Conservation (phyloP, 305 asterid species). For the Fraxinus sp. region DNA sequence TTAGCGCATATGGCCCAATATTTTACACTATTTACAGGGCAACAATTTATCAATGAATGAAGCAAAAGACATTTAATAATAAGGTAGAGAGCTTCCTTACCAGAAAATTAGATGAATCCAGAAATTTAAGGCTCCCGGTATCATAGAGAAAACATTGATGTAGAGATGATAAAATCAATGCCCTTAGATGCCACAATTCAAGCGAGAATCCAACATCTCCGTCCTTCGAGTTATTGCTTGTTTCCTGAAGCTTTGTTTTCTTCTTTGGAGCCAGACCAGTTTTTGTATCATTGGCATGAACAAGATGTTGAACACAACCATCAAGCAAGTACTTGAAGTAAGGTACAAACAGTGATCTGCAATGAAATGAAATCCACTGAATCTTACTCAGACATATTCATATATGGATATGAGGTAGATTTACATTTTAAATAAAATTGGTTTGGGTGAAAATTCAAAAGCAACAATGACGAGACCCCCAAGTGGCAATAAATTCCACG, state of each 20-base stretch:
- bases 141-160: constrained; percentile 83
- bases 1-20: background rate
- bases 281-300: constrained; percentile 35
- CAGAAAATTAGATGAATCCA: constrained; percentile 71
- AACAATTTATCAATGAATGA: background rate
- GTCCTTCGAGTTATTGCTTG: constrained; percentile 33
- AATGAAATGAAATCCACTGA: background rate
- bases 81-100: constrained; percentile 34
- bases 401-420: background rate
- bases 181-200: constrained; percentile 73
- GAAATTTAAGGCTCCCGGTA: constrained; percentile 61
- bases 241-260: constrained; percentile 58
- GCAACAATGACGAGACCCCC: background rate
- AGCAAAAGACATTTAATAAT: constrained; percentile 9
- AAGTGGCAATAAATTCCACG: background rate
- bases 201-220: constrained; percentile 37
- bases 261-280: constrained; percentile 44
- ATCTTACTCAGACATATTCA: background rate
- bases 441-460: background rate
- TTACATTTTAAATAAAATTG: background rate
- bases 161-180: constrained; percentile 62
- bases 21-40: background rate
- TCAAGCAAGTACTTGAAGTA: constrained; percentile 81
- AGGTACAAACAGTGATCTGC: constrained; percentile 83
- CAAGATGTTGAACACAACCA: constrained; percentile 69